Conservation (phyloP, 2,329 filamentous ascomycete genomes). For the Dothiorella sarmentorum region DNA sequence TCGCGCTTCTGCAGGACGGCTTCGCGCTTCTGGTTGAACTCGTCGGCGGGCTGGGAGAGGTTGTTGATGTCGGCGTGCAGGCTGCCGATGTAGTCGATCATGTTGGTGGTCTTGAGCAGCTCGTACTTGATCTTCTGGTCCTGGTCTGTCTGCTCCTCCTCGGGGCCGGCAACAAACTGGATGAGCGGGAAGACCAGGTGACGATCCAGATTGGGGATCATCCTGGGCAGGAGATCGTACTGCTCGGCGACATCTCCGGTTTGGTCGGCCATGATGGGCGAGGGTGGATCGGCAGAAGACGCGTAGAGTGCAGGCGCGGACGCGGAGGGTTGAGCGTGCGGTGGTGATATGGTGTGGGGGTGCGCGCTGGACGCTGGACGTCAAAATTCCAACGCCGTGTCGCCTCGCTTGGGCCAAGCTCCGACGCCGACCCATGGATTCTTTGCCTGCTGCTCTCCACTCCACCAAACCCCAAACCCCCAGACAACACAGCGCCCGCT, state of each 20-base stretch:
- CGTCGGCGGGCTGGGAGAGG: conserved; percentile 71
- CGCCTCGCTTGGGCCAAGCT: conserved; percentile 17
- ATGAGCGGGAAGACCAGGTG: conserved; percentile 96
- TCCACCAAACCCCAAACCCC: background rate
- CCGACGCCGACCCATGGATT: background rate
- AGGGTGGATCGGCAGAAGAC: background rate
- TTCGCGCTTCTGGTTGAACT: conserved; percentile 86
- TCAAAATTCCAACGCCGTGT: conserved; percentile 20
- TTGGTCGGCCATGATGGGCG: conserved; percentile 38
- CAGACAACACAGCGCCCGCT: background rate
- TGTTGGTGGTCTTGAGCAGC: conserved; percentile 94
- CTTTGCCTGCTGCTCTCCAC: background rate
- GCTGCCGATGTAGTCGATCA: conserved; percentile 95
- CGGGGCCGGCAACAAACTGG: conserved; percentile 81
- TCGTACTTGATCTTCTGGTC: conserved; percentile 86
- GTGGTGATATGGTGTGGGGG: conserved; percentile 15
- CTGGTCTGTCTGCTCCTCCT: conserved; percentile 70
- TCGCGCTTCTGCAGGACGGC: conserved; percentile 80
- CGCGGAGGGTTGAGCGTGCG: conserved; percentile 21
- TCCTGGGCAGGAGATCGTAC: conserved; percentile 79
- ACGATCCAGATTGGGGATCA: conserved; percentile 89
- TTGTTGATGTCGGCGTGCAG: conserved; percentile 87
- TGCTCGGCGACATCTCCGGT: conserved; percentile 58
- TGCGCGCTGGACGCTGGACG: conserved; percentile 3
- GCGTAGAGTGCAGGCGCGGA: conserved; percentile 13